These are phyloP conservation scores for Cryoendolithus antarcticus DNA, from an alignment of 2,329 filamentous ascomycete species.

Conservation along the genomic window DNA sequence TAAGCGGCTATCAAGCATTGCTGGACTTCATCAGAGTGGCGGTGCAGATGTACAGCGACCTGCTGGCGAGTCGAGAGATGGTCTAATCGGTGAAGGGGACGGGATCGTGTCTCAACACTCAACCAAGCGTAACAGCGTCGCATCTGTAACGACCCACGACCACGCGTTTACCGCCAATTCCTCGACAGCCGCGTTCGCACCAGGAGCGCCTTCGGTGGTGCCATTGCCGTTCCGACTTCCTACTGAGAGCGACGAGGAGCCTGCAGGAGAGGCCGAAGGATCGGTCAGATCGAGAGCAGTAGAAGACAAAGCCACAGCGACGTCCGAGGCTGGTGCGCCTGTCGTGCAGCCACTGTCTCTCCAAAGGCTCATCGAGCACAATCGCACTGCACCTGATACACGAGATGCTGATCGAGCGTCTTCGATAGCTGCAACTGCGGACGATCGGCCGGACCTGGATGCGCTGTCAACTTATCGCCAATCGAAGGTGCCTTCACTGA, in stretches of 20 bases:
- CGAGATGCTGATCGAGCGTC: conserved; percentile 32
- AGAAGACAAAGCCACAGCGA: no score
- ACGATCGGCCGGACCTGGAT: conserved; percentile 33
- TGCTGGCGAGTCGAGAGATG: not conserved
- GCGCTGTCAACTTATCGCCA: no score
- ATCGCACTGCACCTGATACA: conserved; percentile 15
- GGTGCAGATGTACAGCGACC: not conserved
- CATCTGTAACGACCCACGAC: not conserved
- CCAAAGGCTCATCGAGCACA: conserved; percentile 5
- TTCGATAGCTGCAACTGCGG: conserved; percentile 42
- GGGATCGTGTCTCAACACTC: not conserved
- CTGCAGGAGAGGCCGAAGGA: no score
- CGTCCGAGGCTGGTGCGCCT: no score
- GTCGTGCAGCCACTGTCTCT: conserved; percentile 5
- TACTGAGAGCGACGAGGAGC: conserved; percentile 27
- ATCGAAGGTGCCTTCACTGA: no score
- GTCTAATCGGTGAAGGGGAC: not conserved
- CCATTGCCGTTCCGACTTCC: conserved; percentile 8
- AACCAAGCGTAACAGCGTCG: not conserved
- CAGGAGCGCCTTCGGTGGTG: conserved; percentile 3
- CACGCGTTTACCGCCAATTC: not conserved
- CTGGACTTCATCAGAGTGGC: not conserved
- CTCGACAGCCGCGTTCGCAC: not conserved
- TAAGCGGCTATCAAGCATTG: no score
- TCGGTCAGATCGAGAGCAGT: no score